Conservation (phyloP, 139 green algal species). For the Coccomyxa sp. region DNA sequence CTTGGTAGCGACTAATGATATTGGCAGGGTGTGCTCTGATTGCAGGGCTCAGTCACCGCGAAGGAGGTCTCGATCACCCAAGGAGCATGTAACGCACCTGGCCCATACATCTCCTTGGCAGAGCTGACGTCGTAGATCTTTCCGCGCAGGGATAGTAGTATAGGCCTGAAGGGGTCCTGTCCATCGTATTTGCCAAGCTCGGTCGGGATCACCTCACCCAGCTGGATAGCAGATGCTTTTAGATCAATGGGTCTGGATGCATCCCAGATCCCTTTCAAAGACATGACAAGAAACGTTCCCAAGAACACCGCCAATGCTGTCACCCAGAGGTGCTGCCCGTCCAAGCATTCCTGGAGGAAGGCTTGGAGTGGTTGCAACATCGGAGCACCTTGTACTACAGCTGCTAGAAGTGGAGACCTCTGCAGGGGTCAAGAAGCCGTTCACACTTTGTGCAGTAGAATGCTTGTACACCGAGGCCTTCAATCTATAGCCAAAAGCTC, state of each 20-base stretch:
- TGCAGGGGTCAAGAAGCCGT: no score
- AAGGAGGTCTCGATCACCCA: neutral
- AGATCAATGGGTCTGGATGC: neutral
- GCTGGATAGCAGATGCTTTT: constrained; percentile 4
- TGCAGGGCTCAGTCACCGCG: neutral
- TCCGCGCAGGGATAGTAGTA: constrained; percentile 61
- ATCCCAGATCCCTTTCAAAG: neutral
- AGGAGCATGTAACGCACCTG: constrained; percentile 32
- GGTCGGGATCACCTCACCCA: constrained; percentile 62
- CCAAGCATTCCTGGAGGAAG: neutral
- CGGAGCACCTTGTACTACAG: no score
- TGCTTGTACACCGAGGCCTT: no score
- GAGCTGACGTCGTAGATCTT: constrained; percentile 70
- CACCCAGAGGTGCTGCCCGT: neutral
- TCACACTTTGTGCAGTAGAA: no score
- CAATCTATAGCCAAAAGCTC: no score
- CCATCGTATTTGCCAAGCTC: constrained; percentile 59
- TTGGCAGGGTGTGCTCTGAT: neutral
- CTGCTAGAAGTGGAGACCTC: no score
- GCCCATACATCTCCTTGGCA: constrained; percentile 62
- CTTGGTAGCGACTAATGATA: no score
- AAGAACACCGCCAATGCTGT: neutral
- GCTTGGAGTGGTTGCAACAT: neutral
- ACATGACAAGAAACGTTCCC: constrained; percentile 4
- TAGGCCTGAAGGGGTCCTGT: constrained; percentile 57